phyloP scores from a whole-genome alignment of 306 rosid genomes.

The Quillaja saponaria region DNA sequence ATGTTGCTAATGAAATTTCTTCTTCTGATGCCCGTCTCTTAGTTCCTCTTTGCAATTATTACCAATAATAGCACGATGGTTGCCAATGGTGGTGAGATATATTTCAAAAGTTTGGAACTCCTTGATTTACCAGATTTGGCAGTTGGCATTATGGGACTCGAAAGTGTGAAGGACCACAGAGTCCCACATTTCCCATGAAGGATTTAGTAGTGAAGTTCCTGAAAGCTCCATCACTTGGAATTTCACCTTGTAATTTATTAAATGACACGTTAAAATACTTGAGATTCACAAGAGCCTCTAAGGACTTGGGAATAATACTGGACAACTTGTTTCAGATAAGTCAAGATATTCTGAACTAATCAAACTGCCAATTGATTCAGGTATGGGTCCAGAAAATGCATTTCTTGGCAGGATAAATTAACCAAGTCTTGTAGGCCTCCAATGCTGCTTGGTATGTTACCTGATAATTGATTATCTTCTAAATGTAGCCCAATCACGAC shows the following conservation, averaged over 20 bases:
- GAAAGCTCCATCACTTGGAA: background rate
- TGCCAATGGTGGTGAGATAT: background rate
- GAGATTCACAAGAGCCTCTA: background rate
- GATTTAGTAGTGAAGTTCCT: background rate
- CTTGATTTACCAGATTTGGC: background rate
- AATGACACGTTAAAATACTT: background rate
- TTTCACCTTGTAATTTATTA: background rate
- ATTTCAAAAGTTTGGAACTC: background rate
- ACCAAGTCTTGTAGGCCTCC: background rate
- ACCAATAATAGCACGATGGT: background rate
- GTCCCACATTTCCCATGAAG: background rate
- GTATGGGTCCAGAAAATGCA: background rate
- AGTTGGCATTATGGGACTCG: background rate
- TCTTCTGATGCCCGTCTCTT: background rate
- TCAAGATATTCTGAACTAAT: background rate
- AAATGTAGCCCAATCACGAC: constrained; percentile 2
- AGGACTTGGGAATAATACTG: background rate
- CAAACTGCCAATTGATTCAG: background rate
- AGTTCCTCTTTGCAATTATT: background rate
- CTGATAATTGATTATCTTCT: background rate
- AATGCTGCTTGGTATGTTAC: background rate
- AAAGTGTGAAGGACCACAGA: background rate
- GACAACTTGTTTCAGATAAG: background rate
- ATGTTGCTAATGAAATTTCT: background rate
- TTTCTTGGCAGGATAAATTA: background rate